Conservation (phyloP, 2,329 filamentous ascomycete genomes). For the Talaromyces sp. region DNA sequence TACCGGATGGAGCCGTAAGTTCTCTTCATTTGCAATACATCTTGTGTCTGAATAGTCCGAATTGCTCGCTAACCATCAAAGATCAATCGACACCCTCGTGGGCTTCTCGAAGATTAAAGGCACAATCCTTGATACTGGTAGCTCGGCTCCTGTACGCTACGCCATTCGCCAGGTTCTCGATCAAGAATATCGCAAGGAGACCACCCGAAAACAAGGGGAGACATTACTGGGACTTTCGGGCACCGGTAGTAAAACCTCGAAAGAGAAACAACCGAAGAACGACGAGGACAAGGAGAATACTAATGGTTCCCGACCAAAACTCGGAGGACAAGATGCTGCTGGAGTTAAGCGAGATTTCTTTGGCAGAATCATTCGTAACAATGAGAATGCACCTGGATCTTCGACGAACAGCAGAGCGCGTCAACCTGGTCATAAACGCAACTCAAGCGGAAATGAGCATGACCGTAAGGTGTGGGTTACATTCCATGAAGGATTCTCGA, state of each 20-base stretch:
- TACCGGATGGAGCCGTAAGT: conserved; percentile 94
- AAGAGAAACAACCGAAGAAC: conserved; percentile 18
- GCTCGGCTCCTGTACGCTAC: conserved; percentile 73
- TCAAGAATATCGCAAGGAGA: conserved; percentile 76
- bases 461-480: conserved; percentile 74
- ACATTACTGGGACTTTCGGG: conserved; percentile 45
- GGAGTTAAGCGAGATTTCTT: conserved; percentile 76
- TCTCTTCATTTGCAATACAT: conserved; percentile 29
- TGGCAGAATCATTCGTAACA: conserved; percentile 58
- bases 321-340: conserved; percentile 28
- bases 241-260: conserved; percentile 22
- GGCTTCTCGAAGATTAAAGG: conserved; percentile 51
- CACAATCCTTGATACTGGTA: conserved; percentile 45
- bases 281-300: conserved; percentile 16
- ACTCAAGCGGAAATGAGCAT: conserved; percentile 31
- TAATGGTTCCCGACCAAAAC: background rate
- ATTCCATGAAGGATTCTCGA: conserved; percentile 85
- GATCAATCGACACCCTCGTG: conserved; percentile 69
- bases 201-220: conserved; percentile 60
- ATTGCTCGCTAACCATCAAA: conserved; percentile 33
- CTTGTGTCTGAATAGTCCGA: background rate
- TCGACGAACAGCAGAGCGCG: conserved; percentile 31
- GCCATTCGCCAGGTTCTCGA: conserved; percentile 90
- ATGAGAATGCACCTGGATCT: conserved; percentile 37
- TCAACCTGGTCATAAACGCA: conserved; percentile 24